Percentiles rank a stretch among this genome's conserved stretches.
These are phyloP conservation scores for Anisodus acutangulus DNA, from an alignment of 257 asterid genomes.

Conservation along the genomic window DNA sequence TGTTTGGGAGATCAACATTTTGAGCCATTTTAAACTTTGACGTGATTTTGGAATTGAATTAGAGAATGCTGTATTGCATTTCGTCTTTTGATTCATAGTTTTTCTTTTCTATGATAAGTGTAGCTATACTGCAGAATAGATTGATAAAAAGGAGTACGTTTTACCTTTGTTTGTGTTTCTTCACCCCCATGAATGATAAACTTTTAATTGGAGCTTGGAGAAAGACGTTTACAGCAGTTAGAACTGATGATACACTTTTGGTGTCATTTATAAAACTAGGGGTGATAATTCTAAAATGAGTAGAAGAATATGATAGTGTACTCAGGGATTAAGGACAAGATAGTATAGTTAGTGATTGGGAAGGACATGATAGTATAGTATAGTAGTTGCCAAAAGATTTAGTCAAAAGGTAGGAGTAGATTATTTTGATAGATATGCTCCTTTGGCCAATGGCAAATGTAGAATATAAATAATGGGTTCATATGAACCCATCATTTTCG, in stretches of 20 bases:
- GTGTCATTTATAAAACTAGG: neutral
- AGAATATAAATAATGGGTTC: neutral
- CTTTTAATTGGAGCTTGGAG: neutral
- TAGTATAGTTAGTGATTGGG: neutral
- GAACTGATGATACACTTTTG: neutral
- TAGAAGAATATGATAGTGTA: neutral
- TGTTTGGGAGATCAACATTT: neutral
- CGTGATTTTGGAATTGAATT: neutral
- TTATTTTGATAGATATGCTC: neutral
- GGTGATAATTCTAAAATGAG: neutral
- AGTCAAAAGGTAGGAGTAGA: neutral
- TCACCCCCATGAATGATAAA: neutral
- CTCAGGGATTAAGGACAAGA: neutral
- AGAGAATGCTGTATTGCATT: neutral
- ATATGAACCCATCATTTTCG: neutral
- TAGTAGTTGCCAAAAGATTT: neutral
- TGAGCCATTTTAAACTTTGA: neutral
- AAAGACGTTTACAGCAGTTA: neutral
- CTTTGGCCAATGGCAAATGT: neutral
- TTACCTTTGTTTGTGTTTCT: neutral
- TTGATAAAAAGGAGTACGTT: neutral
- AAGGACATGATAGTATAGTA: too few species aligned
- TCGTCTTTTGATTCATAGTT: neutral
- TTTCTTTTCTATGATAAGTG: neutral
- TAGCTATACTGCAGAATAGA: neutral